Conservation (phyloP, 2,329 filamentous ascomycete species). For the Neofusicoccum ribis region DNA sequence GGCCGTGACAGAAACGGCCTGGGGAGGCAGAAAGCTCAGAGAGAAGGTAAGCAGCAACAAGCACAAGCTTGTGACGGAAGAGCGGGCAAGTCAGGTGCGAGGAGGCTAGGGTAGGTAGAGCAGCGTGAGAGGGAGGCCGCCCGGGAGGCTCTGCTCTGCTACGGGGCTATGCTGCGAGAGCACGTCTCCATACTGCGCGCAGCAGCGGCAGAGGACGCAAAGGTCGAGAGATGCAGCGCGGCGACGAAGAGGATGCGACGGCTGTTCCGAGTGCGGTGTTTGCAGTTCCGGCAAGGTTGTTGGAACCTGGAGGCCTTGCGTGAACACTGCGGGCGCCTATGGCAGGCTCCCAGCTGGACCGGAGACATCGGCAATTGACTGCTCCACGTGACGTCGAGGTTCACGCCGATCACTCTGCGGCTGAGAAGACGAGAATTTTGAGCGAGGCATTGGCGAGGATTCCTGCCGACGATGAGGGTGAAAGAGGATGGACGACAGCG, state of each 20-base stretch:
- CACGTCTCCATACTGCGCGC: background rate
- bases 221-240: background rate
- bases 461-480: no score
- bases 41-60: background rate
- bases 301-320: background rate
- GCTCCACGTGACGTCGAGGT: no score
- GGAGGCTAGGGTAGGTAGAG: background rate
- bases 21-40: background rate
- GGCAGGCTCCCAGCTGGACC: background rate
- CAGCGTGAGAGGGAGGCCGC: background rate
- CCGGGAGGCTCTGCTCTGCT: background rate
- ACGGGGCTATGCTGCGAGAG: constrained; percentile 1
- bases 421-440: no score
- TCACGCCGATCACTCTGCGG: no score
- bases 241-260: background rate
- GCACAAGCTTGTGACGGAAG: background rate
- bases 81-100: background rate
- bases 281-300: background rate
- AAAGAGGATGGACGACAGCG: background rate
- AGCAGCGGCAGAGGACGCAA: background rate
- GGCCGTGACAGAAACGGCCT: background rate
- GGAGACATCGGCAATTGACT: background rate
- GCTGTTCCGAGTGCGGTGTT: background rate
- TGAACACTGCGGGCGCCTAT: background rate
- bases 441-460: no score